A percentile compares a stretch with the other conserved stretches of the same genome.
Evolutionary conservation across 2,329 filamentous ascomycete species (phyloP).

Genomic region (Alternaria ventricosa): DNA sequence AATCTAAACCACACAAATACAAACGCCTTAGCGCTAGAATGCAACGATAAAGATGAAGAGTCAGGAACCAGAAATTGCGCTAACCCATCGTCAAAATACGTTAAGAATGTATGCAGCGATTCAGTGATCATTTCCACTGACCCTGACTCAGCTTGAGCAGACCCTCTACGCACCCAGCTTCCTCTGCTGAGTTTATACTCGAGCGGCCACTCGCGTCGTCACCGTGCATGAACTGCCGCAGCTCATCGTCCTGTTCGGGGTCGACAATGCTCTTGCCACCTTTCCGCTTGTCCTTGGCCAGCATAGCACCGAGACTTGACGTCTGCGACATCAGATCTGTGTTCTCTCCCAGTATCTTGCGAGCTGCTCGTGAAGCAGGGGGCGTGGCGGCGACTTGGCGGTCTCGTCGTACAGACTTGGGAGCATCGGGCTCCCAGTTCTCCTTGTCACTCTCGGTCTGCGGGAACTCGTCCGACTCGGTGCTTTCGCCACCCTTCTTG

Average conservation of each 20-base stretch:
- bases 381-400: conserved; percentile 34
- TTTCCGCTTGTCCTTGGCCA: conserved; percentile 43
- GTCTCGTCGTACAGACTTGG: conserved; percentile 38
- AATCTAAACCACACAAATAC: neutral
- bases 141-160: conserved; percentile 87
- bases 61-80: neutral
- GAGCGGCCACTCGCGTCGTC: conserved; percentile 66
- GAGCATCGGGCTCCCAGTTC: conserved; percentile 71
- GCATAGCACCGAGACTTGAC: conserved; percentile 45
- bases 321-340: conserved; percentile 49
- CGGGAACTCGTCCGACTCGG: conserved; percentile 56
- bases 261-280: conserved; percentile 44
- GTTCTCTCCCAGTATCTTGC: conserved; percentile 58
- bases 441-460: conserved; percentile 91
- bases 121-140: conserved; percentile 69
- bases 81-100: neutral
- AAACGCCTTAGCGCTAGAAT: conserved; percentile 1
- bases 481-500: conserved; percentile 30
- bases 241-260: conserved; percentile 65
- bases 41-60: neutral
- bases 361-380: conserved; percentile 39
- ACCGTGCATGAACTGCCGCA: conserved; percentile 75
- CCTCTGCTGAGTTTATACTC: conserved; percentile 57
- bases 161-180: conserved; percentile 90
- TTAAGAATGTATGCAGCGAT: neutral